These are phyloP conservation scores for Theobroma cacao DNA, from an alignment of 345 rosid species.

Conservation along the genomic window DNA sequence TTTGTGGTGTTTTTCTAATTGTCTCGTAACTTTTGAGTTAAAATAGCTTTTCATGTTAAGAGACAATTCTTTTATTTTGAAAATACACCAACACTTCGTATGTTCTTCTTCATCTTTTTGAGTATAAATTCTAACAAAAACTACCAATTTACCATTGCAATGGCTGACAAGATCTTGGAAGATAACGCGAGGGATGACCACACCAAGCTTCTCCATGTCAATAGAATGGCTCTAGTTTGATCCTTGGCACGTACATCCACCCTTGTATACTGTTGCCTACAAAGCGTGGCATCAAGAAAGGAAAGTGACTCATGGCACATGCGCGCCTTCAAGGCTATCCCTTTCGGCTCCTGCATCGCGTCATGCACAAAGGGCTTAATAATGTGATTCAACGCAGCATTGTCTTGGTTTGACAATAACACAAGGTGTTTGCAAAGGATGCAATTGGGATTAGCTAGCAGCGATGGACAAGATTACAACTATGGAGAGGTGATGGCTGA, in stretches of 20 bases:
- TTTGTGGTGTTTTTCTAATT: too few species aligned
- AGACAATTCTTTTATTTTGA: too few species aligned
- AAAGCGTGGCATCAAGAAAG: slow-evolving; percentile 22
- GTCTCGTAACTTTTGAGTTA: too few species aligned
- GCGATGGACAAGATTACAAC: slow-evolving; percentile 24
- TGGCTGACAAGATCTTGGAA: slow-evolving; percentile 81
- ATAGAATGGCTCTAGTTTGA: slow-evolving; percentile 49
- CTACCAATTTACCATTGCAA: slow-evolving; percentile 67
- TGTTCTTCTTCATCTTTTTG: too few species aligned
- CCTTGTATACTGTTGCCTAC: slow-evolving; percentile 42
- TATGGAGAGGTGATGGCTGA: slow-evolving; percentile 47
- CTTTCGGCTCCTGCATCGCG: slow-evolving; percentile 48
- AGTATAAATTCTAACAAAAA: too few species aligned
- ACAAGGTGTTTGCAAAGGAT: slow-evolving; percentile 17
- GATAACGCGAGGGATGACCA: slow-evolving; percentile 52
- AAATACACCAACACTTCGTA: too few species aligned
- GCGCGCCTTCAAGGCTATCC: slow-evolving; percentile 43
- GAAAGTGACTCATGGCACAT: slow-evolving; percentile 34
- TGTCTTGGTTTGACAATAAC: slow-evolving; percentile 31
- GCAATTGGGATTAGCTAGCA: slow-evolving; percentile 4
- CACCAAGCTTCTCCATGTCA: slow-evolving; percentile 51
- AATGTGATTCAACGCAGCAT: slow-evolving; percentile 31
- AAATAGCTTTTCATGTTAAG: too few species aligned
- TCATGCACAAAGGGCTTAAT: slow-evolving; percentile 51
- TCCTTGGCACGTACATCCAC: slow-evolving; percentile 54